These are phyloP conservation scores for Marasmius sp. DNA, from an alignment of 1,284 basidiomycete species.

Conservation along the genomic window DNA sequence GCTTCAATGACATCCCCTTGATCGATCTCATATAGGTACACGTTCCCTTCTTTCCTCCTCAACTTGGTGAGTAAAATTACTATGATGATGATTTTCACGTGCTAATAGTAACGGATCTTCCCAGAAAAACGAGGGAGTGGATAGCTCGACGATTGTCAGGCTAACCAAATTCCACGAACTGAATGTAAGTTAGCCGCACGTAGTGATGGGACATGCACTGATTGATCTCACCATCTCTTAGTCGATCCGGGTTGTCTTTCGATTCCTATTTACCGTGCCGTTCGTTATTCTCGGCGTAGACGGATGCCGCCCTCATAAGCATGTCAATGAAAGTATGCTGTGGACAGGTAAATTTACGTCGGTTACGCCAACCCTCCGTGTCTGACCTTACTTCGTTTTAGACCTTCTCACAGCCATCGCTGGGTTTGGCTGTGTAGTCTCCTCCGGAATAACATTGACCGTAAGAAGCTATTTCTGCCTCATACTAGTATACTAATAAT, in stretches of 20 bases:
- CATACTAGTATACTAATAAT: background rate
- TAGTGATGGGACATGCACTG: too few relatives aligned
- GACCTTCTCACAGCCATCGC: constrained; percentile 62
- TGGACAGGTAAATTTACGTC: constrained; percentile 36
- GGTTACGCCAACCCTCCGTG: background rate
- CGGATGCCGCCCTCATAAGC: constrained; percentile 57
- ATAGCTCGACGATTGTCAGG: constrained; percentile 60
- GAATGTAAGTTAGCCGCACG: constrained; percentile 49
- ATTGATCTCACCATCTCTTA: constrained; percentile 23
- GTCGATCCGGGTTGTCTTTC: constrained; percentile 69
- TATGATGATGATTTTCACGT: background rate
- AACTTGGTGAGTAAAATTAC: constrained; percentile 47
- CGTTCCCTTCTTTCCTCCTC: constrained; percentile 63
- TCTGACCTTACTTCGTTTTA: constrained; percentile 15
- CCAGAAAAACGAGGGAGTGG: constrained; percentile 58
- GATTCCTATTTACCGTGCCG: constrained; percentile 65
- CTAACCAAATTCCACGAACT: constrained; percentile 77
- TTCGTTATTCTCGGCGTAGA: constrained; percentile 66
- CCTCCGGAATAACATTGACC: constrained; percentile 71
- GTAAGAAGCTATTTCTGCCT: constrained; percentile 38
- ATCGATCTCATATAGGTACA: constrained; percentile 41
- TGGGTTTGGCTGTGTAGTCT: constrained; percentile 60
- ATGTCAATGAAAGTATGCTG: constrained; percentile 64
- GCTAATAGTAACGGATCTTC: background rate
- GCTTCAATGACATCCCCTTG: constrained; percentile 3